Evolutionary conservation across 306 rosid genomes (phyloP).

Genomic region (Castanopsis chinensis): DNA sequence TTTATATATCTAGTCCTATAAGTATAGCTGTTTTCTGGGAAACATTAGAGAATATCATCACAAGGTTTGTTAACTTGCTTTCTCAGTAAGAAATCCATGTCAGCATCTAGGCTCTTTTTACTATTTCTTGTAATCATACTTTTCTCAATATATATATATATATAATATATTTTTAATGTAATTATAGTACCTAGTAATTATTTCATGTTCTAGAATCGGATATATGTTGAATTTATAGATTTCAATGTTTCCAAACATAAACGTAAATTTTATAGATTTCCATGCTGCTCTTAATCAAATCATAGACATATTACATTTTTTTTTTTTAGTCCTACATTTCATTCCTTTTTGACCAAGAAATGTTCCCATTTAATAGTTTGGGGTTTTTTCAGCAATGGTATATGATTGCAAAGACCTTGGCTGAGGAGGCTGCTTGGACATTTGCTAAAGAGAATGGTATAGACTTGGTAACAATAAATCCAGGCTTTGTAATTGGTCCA

Average conservation of each 20-base stretch:
- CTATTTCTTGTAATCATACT: no score
- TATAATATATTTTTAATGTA: background rate
- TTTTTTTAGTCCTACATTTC: no score
- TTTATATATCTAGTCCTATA: no score
- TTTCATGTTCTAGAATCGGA: background rate
- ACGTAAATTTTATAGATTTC: background rate
- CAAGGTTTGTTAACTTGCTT: background rate
- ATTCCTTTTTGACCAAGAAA: no score
- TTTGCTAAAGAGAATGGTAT: slow-evolving; percentile 25
- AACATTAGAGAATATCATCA: no score
- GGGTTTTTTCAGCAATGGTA: slow-evolving; percentile 15
- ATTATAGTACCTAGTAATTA: background rate
- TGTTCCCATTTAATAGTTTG: background rate
- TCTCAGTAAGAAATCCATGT: background rate
- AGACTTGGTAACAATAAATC: slow-evolving; percentile 26
- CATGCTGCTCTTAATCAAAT: background rate
- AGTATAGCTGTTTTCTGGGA: no score
- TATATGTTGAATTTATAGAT: background rate
- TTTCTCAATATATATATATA: background rate
- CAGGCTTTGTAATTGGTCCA: slow-evolving; percentile 29
- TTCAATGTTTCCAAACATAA: background rate
- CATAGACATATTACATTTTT: background rate
- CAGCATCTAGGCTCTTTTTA: background rate
- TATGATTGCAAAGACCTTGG: slow-evolving; percentile 27
- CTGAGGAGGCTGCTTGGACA: slow-evolving; percentile 40